These are phyloP conservation scores for Leucoagaricus sp. DNA, from an alignment of 1,284 basidiomycete species.

Conservation along the genomic window DNA sequence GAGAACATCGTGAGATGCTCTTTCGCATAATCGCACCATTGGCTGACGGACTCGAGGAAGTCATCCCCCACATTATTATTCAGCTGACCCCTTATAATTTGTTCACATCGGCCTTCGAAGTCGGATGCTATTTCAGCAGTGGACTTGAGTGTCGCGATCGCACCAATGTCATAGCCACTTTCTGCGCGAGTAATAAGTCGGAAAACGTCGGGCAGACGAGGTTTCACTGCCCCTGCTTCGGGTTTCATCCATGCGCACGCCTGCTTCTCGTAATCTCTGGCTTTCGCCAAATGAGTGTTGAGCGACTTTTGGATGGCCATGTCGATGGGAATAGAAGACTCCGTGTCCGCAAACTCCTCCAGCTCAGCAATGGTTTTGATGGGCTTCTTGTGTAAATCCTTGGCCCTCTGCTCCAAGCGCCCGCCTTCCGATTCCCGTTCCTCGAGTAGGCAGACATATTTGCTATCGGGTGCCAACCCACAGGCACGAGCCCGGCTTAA, in stretches of 20 bases:
- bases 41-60: slow-evolving; percentile 65
- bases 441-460: slow-evolving; percentile 58
- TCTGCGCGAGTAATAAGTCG: slow-evolving; percentile 67
- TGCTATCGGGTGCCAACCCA: slow-evolving; percentile 62
- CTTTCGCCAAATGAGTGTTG: slow-evolving; percentile 58
- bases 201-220: slow-evolving; percentile 66
- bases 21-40: slow-evolving; percentile 71
- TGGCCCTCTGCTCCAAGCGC: slow-evolving; percentile 71
- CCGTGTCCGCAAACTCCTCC: slow-evolving; percentile 63
- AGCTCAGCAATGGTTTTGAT: slow-evolving; percentile 73
- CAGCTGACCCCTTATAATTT: slow-evolving; percentile 67
- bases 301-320: slow-evolving; percentile 60
- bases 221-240: slow-evolving; percentile 45
- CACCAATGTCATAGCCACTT: slow-evolving; percentile 70
- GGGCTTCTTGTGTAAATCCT: slow-evolving; percentile 59
- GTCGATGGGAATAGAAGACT: slow-evolving; percentile 64
- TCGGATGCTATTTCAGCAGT: slow-evolving; percentile 72
- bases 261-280: slow-evolving; percentile 75
- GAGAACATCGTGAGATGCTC: slow-evolving; percentile 72
- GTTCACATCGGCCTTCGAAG: slow-evolving; percentile 71
- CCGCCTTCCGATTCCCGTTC: slow-evolving; percentile 60
- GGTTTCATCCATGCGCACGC: slow-evolving; percentile 62
- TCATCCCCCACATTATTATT: slow-evolving; percentile 52
- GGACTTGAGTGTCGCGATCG: slow-evolving; percentile 64
- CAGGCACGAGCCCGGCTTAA: slow-evolving; percentile 68